Base-by-base conservation (phyloP, 352 stramenopile species). In the Pythium dissotocum region DNA sequence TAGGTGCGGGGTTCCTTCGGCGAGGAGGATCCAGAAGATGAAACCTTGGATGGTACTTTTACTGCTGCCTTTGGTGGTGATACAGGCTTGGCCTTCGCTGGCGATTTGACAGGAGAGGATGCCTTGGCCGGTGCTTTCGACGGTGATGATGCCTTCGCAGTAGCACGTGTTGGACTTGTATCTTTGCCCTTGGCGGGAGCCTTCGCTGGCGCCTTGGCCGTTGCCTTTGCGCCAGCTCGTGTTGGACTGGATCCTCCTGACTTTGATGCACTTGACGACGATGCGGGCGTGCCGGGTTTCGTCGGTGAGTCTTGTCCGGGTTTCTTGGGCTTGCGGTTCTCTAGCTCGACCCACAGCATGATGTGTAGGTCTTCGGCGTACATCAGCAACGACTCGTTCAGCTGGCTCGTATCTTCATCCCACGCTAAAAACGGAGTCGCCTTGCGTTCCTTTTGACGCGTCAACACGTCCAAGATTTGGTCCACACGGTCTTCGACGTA, bases 301-400 rank as follows among this genome's bases (percentile, higher is more conserved):
- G 28, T 63, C 1, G 32, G n/a, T n/a, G 53, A 30, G 16, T 67
- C 64, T 13, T 76, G 57, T 30, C 58, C 58, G 6, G 68, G 48
- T 66, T 82, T 85, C 65, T 86, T 83, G 0, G 81, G 73, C 48
- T 85, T 85, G 38, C 80, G 78, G n/a, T 67, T 88, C 57, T 91
- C 79, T 48, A 89, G 79, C 58, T 90, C 78, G 18, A 79, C 54
- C 46, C 75, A 73, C 8, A 90, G 51, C 42, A 85, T 76, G 64
- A 75, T 87, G 44, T 79, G 75, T 1, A 91, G 48, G 59, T 91
- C 83, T 60, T 91, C 83, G 0, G 73, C 73, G 58, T 76, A 90
- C 83, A 91, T 91, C 7, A 73, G 61, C 30, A 91, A 62, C 56
- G 72, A 58, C 58, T 91, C 83, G 60, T 90, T 89, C 10, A 73